Evolutionary conservation across 129 eudicot genomes (phyloP), one percentile per base, ranked within the genome.

Genomic region (Scalesia atractyloides): DNA sequence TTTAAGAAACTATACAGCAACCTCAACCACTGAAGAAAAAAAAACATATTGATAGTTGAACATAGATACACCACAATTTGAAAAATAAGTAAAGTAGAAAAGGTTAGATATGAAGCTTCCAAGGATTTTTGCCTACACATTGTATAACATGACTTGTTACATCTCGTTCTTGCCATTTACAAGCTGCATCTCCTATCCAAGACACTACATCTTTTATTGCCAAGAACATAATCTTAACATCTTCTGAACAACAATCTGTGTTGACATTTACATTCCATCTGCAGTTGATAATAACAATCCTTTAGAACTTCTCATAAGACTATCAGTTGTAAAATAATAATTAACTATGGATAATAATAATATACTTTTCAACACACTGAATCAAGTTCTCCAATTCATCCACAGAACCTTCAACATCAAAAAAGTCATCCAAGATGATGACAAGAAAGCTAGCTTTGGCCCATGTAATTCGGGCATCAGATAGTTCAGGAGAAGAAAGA

Each of bases 381-480:
- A 90, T 86, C 34, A 90, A 77, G 75, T 94, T 80, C 17, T 72
- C 61, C 15, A 86, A 68, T 78, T 94, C 98, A 75, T 87, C 91
- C 15, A 80, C 19, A 70, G 98, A 84, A 19, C 97, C 96, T 26
- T 89, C 97, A 69, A 84, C 81, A 67, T 94, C 97, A 72, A 90
- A 90, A 81, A 90, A 94, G 80, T 90, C 98, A 76, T 94, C 98
- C 22, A 90, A 73, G 49, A 88, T 87, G 0, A 88, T 81, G 14
- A 87, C 82, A 19, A 90, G 90, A 13, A 84, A 81, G 18, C 78
- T 79, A 73, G 80, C 86, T 79, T 94, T 90, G 36, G 97, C 97
- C 98, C 97, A 94, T 43, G 96, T 76, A 58, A 88, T 78, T 15
- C 98, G 96, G 1, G 96, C 97, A 82, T 90, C 93, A 22, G 88